A percentile compares a stretch with the other conserved stretches of the same genome.
Evolutionary conservation across 2,329 filamentous ascomycete genomes (phyloP).

Genomic region (Pseudocercospora crystallina): DNA sequence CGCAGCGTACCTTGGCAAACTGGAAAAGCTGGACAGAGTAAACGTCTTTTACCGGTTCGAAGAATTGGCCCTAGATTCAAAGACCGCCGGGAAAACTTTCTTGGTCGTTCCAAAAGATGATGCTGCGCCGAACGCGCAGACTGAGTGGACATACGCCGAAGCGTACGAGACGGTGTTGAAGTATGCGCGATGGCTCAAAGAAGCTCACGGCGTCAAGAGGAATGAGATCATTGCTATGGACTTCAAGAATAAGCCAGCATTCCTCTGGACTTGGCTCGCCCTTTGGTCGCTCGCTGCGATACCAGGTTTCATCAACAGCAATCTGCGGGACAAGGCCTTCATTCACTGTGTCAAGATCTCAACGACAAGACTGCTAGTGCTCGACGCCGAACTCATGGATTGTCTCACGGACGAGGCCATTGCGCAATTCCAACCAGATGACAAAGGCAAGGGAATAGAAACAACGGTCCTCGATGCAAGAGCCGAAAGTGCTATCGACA

Average conservation of each 20-base stretch:
- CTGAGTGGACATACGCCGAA: conserved; percentile 69
- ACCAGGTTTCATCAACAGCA: conserved; percentile 87
- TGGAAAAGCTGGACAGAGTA: conserved; percentile 54
- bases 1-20: conserved; percentile 22
- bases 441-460: conserved; percentile 48
- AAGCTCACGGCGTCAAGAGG: conserved; percentile 61
- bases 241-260: conserved; percentile 77
- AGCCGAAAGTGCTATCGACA: conserved; percentile 49
- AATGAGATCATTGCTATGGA: conserved; percentile 78
- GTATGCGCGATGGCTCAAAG: conserved; percentile 74
- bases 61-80: conserved; percentile 59
- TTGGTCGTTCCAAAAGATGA: conserved; percentile 32
- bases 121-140: conserved; percentile 22
- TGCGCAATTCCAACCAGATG: conserved; percentile 45
- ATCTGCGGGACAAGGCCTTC: conserved; percentile 69
- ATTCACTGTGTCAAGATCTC: conserved; percentile 72
- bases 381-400: conserved; percentile 62
- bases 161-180: conserved; percentile 69
- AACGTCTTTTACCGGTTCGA: conserved; percentile 78
- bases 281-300: conserved; percentile 81
- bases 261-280: conserved; percentile 72
- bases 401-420: conserved; percentile 57
- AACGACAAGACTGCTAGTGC: conserved; percentile 64
- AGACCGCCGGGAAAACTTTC: conserved; percentile 35
- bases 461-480: conserved; percentile 65